Percentiles rank a stretch among this genome's conserved stretches.
These are phyloP conservation scores for Rhododendron kiyosumense DNA, from an alignment of 148 eudicot species.

Conservation along the genomic window DNA sequence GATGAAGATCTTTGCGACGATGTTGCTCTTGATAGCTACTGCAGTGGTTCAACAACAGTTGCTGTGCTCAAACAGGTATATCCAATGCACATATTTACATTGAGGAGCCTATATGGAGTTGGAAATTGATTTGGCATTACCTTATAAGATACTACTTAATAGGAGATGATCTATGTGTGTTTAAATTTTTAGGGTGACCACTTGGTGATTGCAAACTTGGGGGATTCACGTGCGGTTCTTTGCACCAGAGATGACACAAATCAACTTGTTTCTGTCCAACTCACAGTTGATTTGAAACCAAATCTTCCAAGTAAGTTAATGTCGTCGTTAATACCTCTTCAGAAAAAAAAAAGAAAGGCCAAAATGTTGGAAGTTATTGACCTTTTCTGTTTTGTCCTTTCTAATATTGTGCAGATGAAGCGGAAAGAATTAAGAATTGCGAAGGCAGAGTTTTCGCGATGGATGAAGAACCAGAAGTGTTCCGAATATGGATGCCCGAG, in stretches of 20 bases:
- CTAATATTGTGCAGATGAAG: conserved; percentile 34
- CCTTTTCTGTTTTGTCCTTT: background rate
- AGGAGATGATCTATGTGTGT: background rate
- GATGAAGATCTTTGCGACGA: conserved; percentile 60
- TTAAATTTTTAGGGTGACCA: conserved; percentile 45
- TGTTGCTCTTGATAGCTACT: conserved; percentile 61
- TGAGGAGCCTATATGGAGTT: background rate
- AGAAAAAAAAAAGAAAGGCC: background rate
- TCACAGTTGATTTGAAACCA: conserved; percentile 85
- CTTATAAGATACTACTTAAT: background rate
- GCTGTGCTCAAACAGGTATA: conserved; percentile 69
- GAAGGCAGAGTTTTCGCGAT: conserved; percentile 68
- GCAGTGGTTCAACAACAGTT: conserved; percentile 78
- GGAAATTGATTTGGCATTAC: background rate
- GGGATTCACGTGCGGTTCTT: conserved; percentile 84
- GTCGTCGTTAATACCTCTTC: background rate
- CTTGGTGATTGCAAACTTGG: conserved; percentile 68
- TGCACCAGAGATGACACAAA: conserved; percentile 56
- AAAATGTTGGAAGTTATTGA: background rate
- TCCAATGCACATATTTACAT: background rate
- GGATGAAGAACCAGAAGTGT: conserved; percentile 59
- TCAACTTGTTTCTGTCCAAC: conserved; percentile 49
- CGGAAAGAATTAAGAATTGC: conserved; percentile 46
- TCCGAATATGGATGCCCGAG: conserved; percentile 73
- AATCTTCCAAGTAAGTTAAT: conserved; percentile 40